Evolutionary conservation across 73 alveolate species (phyloP).

Genomic region (Paramecium biaurelia): DNA sequence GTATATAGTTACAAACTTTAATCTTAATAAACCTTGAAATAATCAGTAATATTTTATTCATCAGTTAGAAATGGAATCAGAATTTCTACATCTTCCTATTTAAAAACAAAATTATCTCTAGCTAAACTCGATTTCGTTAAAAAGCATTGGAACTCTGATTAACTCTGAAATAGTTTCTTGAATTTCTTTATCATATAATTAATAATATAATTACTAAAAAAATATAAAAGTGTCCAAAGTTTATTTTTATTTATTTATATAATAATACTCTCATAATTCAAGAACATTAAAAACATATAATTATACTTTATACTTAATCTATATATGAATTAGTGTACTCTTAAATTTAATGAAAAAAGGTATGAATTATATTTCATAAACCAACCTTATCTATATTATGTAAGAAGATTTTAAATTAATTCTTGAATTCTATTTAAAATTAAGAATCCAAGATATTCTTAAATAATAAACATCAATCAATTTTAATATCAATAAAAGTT

Average conservation of each 20-base stretch:
- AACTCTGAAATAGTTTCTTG: slow-evolving; percentile 22
- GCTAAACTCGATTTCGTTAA: not conserved
- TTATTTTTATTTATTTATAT: not conserved
- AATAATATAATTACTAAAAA: not conserved
- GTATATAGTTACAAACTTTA: not conserved
- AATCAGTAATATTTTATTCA: not conserved
- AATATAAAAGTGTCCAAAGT: not conserved
- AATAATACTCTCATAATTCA: no score
- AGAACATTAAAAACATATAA: no score
- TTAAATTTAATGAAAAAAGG: no score
- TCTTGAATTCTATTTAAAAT: no score
- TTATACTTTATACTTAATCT: no score
- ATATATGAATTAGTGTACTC: no score
- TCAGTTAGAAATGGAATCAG: slow-evolving; percentile 16
- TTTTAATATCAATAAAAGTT: not conserved
- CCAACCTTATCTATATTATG: no score
- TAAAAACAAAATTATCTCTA: not conserved
- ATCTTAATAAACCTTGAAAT: not conserved
- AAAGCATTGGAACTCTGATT: not conserved
- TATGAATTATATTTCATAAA: no score
- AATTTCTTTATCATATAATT: not conserved
- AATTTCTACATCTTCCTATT: slow-evolving; percentile 8
- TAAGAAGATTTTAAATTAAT: no score
- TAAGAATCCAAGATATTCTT: no score
- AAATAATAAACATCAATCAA: no score